A percentile compares a stretch with the other conserved stretches of the same genome.
phyloP scores from a whole-genome alignment of 371 early-diverging fungal species.

The Mortierella sp. region DNA sequence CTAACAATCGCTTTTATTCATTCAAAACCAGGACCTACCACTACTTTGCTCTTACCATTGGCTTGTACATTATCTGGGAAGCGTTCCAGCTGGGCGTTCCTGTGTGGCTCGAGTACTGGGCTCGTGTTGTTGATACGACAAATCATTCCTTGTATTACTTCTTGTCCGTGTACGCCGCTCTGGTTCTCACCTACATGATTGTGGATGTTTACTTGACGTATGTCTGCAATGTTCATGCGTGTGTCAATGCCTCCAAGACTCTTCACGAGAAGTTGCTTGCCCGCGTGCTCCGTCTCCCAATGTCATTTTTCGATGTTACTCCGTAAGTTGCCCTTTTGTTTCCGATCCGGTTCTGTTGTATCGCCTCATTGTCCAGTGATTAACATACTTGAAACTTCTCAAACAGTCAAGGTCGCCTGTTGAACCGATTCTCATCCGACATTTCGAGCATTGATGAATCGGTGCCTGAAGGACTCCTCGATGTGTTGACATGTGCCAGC shows the following conservation, averaged over 20 bases:
- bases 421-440: conserved; percentile 91
- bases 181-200: conserved; percentile 52
- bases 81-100: conserved; percentile 64
- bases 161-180: conserved; percentile 49
- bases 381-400: neutral
- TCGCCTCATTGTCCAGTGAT: neutral
- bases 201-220: conserved; percentile 54
- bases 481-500: conserved; percentile 59
- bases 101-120: conserved; percentile 79
- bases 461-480: conserved; percentile 69
- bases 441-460: conserved; percentile 84
- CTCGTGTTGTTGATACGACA: conserved; percentile 28
- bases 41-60: neutral
- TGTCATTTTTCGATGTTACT: conserved; percentile 55
- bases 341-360: neutral
- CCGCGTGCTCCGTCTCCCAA: conserved; percentile 64
- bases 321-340: conserved; percentile 30
- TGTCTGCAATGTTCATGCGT: conserved; percentile 23
- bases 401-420: conserved; percentile 70
- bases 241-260: conserved; percentile 57
- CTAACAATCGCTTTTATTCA: neutral
- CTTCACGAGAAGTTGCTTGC: conserved; percentile 25
- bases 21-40: conserved; percentile 12
- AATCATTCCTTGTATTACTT: conserved; percentile 29
- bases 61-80: conserved; percentile 57